Conservation (phyloP, 306 rosid genomes). For the Lithocarpus polystachyus region DNA sequence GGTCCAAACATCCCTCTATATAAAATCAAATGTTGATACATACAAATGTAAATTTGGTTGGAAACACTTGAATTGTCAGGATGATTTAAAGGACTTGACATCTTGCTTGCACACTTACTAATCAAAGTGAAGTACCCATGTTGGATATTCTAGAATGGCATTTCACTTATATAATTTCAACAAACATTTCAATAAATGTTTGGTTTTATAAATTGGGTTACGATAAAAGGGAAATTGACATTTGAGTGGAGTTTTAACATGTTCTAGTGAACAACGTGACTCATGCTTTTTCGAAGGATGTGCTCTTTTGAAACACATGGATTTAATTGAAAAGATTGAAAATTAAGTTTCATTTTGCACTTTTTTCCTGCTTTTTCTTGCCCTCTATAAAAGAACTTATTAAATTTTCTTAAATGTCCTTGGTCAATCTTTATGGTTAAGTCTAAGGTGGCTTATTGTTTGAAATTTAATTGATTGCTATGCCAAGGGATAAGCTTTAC, state of each 20-base stretch:
- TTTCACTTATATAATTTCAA: not conserved
- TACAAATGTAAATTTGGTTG: not conserved
- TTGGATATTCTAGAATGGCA: not conserved
- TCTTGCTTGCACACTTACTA: no score
- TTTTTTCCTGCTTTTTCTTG: not conserved
- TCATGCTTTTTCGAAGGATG: not conserved
- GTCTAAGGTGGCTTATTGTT: not conserved
- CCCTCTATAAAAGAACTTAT: not conserved
- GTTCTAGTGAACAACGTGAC: not conserved
- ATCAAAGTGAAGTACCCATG: not conserved
- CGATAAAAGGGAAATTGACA: not conserved
- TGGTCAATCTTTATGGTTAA: not conserved
- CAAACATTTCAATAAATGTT: not conserved
- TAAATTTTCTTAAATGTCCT: not conserved
- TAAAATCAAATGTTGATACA: not conserved
- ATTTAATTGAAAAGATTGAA: not conserved
- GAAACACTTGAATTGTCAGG: not conserved
- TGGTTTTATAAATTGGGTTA: not conserved
- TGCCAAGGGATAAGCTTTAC: conserved; percentile 13
- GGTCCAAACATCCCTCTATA: not conserved
- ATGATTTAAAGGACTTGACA: not conserved
- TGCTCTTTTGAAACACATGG: not conserved
- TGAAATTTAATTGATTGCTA: conserved; percentile 4
- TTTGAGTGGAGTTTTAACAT: not conserved
- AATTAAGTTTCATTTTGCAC: not conserved